These are phyloP conservation scores for Geopyxis carbonaria DNA, from an alignment of 495 filamentous ascomycete species.

Conservation along the genomic window DNA sequence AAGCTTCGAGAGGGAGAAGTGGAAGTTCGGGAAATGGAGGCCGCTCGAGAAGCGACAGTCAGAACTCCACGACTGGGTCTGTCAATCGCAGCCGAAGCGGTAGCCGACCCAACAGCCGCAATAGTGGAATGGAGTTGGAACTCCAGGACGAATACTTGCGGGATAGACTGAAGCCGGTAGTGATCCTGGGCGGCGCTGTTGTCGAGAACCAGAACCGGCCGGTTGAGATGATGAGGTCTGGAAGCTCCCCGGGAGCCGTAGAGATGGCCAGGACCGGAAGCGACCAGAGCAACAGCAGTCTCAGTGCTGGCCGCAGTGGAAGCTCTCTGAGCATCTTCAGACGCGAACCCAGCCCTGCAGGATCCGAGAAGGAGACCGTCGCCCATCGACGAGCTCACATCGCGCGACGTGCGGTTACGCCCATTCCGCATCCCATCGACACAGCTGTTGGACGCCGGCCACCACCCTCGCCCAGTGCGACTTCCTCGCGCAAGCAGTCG, in stretches of 20 bases:
- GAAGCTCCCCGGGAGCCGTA: conserved; percentile 3
- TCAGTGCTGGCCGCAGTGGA: conserved; percentile 18
- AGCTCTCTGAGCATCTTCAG: conserved; percentile 14
- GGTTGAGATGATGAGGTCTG: conserved; percentile 33
- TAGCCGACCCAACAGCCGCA: conserved; percentile 37
- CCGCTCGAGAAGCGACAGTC: conserved; percentile 39
- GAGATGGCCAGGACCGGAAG: conserved; percentile 34
- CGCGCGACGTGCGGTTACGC: conserved; percentile 7
- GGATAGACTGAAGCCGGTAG: conserved; percentile 68
- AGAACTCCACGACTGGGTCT: conserved; percentile 41
- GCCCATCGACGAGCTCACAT: conserved; percentile 5
- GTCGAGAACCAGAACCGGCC: conserved; percentile 40
- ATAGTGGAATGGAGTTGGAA: conserved; percentile 33
- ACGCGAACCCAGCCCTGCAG: conserved; percentile 1
- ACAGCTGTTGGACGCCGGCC: conserved; percentile 1
- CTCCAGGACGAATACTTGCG: conserved; percentile 52
- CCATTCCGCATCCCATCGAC: conserved; percentile 15
- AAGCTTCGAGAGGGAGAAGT: conserved; percentile 31
- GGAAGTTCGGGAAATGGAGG: conserved; percentile 32
- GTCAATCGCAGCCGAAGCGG: conserved; percentile 31
- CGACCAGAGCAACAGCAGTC: conserved; percentile 22
- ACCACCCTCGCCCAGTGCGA: conserved; percentile 1
- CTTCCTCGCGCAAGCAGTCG: neutral
- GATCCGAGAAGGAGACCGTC: neutral
- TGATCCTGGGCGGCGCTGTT: conserved; percentile 61